Conservation (phyloP, 108 stramenopile genomes). For the Nitzschia sp. region DNA sequence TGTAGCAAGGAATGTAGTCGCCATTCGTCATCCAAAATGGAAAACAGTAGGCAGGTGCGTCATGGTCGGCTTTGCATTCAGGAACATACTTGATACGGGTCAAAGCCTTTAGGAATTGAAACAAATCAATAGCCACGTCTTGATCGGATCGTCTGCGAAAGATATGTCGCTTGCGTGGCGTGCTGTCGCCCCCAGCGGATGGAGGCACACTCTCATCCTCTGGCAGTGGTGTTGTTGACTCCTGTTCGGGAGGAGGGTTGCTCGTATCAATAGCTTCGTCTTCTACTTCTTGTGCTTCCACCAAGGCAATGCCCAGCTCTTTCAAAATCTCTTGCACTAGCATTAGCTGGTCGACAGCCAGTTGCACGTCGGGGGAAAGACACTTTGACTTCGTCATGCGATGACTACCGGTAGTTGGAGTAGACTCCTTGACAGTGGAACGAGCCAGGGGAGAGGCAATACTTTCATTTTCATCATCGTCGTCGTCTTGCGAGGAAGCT, state of each 20-base stretch:
- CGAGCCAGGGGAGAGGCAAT: too few relatives aligned
- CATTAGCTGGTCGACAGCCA: not conserved
- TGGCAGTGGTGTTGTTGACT: not conserved
- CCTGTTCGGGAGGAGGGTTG: not conserved
- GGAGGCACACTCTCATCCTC: not conserved
- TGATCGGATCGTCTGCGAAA: conserved; percentile 1
- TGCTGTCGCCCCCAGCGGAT: too few relatives aligned
- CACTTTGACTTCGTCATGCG: too few relatives aligned
- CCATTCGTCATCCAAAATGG: conserved; percentile 23
- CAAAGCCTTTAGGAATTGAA: not conserved
- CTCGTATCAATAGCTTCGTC: not conserved
- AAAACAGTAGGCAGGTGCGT: not conserved
- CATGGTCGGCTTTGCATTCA: not conserved
- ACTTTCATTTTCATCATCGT: not conserved
- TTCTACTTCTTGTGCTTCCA: not conserved
- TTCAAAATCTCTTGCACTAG: not conserved
- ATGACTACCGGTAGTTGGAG: too few relatives aligned
- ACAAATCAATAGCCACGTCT: not conserved
- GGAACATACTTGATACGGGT: conserved; percentile 1
- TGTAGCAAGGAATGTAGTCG: conserved; percentile 8
- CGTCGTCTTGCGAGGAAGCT: not conserved
- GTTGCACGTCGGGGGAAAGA: not conserved
- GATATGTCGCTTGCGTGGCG: not conserved
- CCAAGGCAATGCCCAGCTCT: not conserved
- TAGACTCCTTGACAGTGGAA: too few relatives aligned